A percentile compares a stretch with the other conserved stretches of the same genome.
phyloP scores from a whole-genome alignment of 2,329 filamentous ascomycete species.

The Pseudogymnoascus sp. region DNA sequence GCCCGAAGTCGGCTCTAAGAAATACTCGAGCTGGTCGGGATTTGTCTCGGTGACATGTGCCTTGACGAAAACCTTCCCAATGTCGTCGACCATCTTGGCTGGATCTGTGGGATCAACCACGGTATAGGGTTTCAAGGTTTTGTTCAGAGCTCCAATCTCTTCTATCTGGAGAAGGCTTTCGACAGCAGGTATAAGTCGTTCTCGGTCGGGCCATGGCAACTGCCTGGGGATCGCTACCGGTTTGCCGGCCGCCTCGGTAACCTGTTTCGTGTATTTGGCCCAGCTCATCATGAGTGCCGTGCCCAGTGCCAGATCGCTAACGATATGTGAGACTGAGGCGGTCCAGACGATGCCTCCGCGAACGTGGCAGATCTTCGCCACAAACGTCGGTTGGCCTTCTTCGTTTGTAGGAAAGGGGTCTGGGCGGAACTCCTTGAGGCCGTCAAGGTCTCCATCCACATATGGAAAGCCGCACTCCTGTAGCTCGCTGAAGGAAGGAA shows the following conservation, averaged over 20 bases:
- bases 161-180: not conserved
- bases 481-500: not conserved
- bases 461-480: not conserved
- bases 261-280: constrained; percentile 4
- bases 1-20: not conserved
- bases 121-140: not conserved
- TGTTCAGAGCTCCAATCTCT: not conserved
- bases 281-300: not conserved
- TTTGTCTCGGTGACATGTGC: not conserved
- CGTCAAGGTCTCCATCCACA: constrained; percentile 4
- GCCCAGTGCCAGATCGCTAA: not conserved
- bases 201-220: not conserved
- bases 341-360: not conserved
- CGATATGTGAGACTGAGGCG: not conserved
- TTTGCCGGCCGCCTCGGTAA: not conserved
- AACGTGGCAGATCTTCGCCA: not conserved
- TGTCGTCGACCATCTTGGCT: not conserved
- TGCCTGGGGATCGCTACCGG: not conserved
- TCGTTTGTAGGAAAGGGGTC: not conserved
- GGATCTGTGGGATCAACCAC: constrained; percentile 1
- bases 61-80: not conserved
- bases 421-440: not conserved
- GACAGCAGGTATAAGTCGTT: not conserved
- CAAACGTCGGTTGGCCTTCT: not conserved
- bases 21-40: not conserved